Evolutionary conservation across 2,329 filamentous ascomycete species (phyloP), one percentile per base, ranked within the genome.

Genomic region (Chalaropsis ovoidea): DNA sequence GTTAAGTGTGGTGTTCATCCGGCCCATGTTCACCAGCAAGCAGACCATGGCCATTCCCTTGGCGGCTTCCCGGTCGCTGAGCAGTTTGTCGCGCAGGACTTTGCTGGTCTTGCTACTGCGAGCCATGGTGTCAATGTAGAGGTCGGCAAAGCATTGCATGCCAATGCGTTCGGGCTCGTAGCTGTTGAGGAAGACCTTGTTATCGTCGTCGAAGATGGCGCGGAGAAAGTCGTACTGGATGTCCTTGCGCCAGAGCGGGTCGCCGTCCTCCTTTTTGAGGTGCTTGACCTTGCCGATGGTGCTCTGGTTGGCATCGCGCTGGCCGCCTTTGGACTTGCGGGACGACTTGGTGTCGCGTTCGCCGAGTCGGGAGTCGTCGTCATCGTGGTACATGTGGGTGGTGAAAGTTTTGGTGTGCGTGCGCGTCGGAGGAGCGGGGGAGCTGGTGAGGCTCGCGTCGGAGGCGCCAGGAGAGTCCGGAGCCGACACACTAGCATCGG

Each of bases 31-130:
- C 74, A 99, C 94, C 71, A 99, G 78, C 69, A 99, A 79, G 76
- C 94, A 99, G 67, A 99, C 93, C 94, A 99, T 99, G 64, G 94
- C 94, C 94, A 99, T 99, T 72, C 90, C 93, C 75, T 96, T 91
- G 43, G 93, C 94, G 24, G 92, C 92, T 69, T 90, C 87, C 72
- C 90, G 86, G 74, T 99, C 94, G 70, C 87, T 94, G 72, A 96
- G 82, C 69, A 99, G 81, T 79, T 99, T 97, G 76, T 99, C 94
- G 75, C 95, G 90, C 69, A 99, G 81, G 62, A 99, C 94, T 77
- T 97, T 97, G 81, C 94, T 97, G 35, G 93, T 97, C 80, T 99
- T 99, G 81, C 90, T 96, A 78, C 94, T 99, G 75, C 91, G 85
- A 2, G 94, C 91, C 93, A 99, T 97, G 68, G 94, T 93, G 76